Base-by-base conservation (phyloP, 2,329 filamentous ascomycete genomes). In the Aureobasidium sp. region DNA sequence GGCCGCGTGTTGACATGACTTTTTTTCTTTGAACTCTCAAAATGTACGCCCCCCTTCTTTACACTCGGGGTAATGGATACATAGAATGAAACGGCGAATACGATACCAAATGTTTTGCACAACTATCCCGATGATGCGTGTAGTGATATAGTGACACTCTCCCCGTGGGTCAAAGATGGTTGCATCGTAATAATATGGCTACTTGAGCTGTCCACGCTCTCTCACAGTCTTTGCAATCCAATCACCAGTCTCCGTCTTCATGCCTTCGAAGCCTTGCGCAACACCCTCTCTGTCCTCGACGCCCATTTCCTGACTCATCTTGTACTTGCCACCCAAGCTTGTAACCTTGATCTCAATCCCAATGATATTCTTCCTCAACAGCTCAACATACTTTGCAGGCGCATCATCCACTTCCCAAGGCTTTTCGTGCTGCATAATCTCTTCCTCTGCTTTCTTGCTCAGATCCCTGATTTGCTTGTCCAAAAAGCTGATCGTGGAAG, bases 271-370 rank as follows among this genome's bases (percentile, higher is more conserved):
- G 0, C 86, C 85, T 3, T 80, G 68, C 8, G 85, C 73, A 0
- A 87, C 80, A 0, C 86, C 85, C 25, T 81, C 72, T 0, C 79
- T 70, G 68, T 87, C 85, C 0, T 77, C 83, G 1, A 70, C 67
- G 0, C 69, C 62, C 76, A 79, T 76, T 68, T 87, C 84, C 72
- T 87, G 85, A 65, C 82, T 86, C 85, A 87, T 86, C 75, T 88
- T 87, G 66, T 82, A 85, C 74, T 86, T 87, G 14, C 85, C 84
- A 53, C 81, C 79, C 37, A 87, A 69, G 5, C 77, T 69, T 0
- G 79, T 77, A 62, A 87, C 78, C 45, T 74, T 71, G 45, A 88
- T 82, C 69, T 87, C 82, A 15, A 87, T 78, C 2, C 68, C 69
- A 34, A 70, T 65, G 17, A 70, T 70, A 17, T 62, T 65, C 60